Evolutionary conservation across 2,329 filamentous ascomycete genomes (phyloP), one percentile per base, ranked within the genome.

Genomic region (Hypoxylon sp.): DNA sequence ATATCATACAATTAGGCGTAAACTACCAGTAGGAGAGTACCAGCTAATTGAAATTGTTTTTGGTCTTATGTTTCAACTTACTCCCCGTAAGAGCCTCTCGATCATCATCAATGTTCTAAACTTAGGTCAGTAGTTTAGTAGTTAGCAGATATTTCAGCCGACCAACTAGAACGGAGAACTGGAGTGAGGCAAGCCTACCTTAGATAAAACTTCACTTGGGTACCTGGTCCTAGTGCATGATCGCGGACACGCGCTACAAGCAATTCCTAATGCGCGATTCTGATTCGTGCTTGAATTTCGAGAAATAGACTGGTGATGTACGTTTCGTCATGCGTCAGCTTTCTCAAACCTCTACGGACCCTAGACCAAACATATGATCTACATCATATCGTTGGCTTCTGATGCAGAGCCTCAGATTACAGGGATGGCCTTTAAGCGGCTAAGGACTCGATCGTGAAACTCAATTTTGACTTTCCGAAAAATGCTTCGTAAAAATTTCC

Each of bases 321-420:
- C 42, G 68, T 66, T 46, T 67, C 31, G 51, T 63, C 29, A 66
- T 66, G 68, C 65, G 65, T 63, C 42, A 69, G 61, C 54, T 63
- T 63, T 69, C 62, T 69, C 62, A 71, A 71, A 71, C 69, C 55
- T 39, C 44, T 42, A 54, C 44, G 42, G 51, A 58, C 55, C 69
- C 66, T 44, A 51, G 69, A 61, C 55, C 62, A 69, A 71, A 70
- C 68, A 44, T 39, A 66, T 58, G 69, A 71, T 71, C 69, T 69
- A 59, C 66, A 35, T 48, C 42, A 9, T 57, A 58, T 48, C 47
- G 59, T 42, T 39, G 51, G 59, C 37, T 61, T 66, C 58, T 71
- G 39, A 66, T 59, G 63, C 60, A 67, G 69, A 67, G 63, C 69
- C 69, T 67, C 63, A 66, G 54, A 70, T 71, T 71, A 37, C 66